phyloP scores from a whole-genome alignment of 495 filamentous ascomycete species.

The Hypoxylon crocopeplum region DNA sequence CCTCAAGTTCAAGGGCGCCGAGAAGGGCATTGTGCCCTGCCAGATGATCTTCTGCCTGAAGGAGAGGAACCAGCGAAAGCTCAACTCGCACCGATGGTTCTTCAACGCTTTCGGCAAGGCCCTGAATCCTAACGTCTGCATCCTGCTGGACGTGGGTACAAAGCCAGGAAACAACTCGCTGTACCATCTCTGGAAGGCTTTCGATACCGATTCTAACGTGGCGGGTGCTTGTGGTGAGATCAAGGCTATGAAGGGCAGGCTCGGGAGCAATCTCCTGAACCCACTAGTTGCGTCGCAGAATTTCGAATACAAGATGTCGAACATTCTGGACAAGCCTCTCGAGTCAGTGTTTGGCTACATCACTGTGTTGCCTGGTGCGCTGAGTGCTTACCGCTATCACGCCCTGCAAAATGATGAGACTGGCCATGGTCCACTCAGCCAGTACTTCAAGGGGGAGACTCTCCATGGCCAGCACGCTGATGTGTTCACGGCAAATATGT shows the following conservation, averaged over 20 bases:
- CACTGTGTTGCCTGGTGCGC: conserved; percentile 91
- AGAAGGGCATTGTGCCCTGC: conserved; percentile 98
- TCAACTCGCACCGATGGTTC: conserved; percentile 99
- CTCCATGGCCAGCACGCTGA: conserved; percentile 96
- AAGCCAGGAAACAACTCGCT: conserved; percentile 83
- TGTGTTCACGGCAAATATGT: conserved; percentile 99
- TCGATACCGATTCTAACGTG: conserved; percentile 95
- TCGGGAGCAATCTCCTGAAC: conserved; percentile 83
- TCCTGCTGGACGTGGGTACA: conserved; percentile 94
- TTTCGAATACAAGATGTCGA: conserved; percentile 99
- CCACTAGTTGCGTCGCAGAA: conserved; percentile 97
- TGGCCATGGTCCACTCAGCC: conserved; percentile 92
- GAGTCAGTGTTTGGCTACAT: conserved; percentile 99
- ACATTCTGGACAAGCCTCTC: conserved; percentile 96
- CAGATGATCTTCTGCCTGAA: conserved; percentile 99
- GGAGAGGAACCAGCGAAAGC: conserved; percentile 96
- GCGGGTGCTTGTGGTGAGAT: conserved; percentile 98
- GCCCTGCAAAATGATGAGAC: conserved; percentile 96
- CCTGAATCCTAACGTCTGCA: conserved; percentile 94
- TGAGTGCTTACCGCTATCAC: conserved; percentile 95
- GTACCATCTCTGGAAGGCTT: conserved; percentile 99
- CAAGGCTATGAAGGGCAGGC: conserved; percentile 90
- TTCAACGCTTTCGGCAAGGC: conserved; percentile 98
- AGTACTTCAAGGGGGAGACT: conserved; percentile 99
- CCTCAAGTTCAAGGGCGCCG: conserved; percentile 97